Conservation (phyloP, 345 rosid genomes). For the Rhizophora apiculata region DNA sequence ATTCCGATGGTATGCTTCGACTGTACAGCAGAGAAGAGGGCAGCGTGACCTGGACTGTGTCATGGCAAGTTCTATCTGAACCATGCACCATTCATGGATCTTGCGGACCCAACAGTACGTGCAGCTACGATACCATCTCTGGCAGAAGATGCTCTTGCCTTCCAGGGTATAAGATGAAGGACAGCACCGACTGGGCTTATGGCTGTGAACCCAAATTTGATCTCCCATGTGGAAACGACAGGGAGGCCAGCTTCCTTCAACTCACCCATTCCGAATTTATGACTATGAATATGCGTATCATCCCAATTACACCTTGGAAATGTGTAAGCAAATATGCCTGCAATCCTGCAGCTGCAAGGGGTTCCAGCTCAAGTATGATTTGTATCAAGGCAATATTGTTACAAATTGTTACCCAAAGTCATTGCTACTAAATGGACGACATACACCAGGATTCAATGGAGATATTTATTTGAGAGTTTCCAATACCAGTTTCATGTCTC, state of each 20-base stretch:
- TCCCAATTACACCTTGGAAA: neutral
- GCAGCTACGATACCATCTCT: constrained; percentile 17
- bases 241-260: constrained; percentile 16
- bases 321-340: constrained; percentile 1
- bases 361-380: neutral
- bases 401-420: neutral
- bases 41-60: constrained; percentile 19
- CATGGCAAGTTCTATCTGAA: constrained; percentile 24
- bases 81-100: constrained; percentile 28
- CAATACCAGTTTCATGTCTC: neutral
- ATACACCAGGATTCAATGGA: neutral
- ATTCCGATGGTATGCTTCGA: constrained; percentile 35
- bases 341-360: constrained; percentile 1
- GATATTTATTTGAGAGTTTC: neutral
- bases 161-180: constrained; percentile 19
- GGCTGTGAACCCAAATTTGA: constrained; percentile 34
- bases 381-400: neutral
- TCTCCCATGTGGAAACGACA: neutral
- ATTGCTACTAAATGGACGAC: neutral
- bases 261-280: constrained; percentile 2
- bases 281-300: neutral
- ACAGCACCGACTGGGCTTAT: constrained; percentile 26
- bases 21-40: constrained; percentile 26
- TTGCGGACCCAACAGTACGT: constrained; percentile 35
- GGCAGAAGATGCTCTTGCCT: constrained; percentile 37